phyloP scores from a whole-genome alignment of 1,139 yeast species.

The Taphrina wiesneri region DNA sequence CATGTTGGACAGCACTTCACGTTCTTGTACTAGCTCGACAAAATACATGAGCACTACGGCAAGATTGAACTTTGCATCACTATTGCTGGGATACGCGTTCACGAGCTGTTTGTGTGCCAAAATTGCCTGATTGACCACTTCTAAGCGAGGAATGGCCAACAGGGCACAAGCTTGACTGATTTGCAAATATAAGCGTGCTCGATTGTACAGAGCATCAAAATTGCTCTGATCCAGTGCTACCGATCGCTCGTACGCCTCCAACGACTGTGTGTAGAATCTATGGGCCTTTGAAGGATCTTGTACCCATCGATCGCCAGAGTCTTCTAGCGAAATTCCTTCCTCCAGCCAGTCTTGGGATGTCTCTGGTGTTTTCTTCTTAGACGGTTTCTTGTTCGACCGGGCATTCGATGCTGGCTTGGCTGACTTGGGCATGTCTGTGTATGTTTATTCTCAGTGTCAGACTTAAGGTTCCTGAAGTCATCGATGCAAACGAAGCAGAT shows the following conservation, averaged over 20 bases:
- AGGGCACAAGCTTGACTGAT: constrained; percentile 20
- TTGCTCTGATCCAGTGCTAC: background rate
- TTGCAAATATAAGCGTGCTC: constrained; percentile 14
- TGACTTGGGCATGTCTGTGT: background rate
- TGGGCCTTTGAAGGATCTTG: constrained; percentile 33
- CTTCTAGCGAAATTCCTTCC: constrained; percentile 28
- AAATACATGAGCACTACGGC: constrained; percentile 4
- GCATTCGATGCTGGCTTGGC: background rate
- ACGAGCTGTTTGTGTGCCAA: background rate
- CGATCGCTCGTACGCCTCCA: constrained; percentile 14
- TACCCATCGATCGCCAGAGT: constrained; percentile 35
- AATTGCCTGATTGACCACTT: constrained; percentile 4
- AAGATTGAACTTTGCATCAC: constrained; percentile 18
- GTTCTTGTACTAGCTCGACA: constrained; percentile 15
- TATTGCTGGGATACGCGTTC: background rate
- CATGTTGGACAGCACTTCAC: background rate
- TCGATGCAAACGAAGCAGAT: too few species aligned
- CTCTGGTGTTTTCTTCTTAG: constrained; percentile 36
- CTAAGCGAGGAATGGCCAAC: constrained; percentile 5
- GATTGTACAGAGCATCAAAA: constrained; percentile 23
- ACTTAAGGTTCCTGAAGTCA: too few species aligned
- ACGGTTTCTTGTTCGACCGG: background rate
- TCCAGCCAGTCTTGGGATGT: constrained; percentile 27
- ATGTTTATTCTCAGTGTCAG: too few species aligned
- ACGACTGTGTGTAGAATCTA: constrained; percentile 15